Conservation (phyloP, 73 alveolate species). For the Durusdinium trenchii region DNA sequence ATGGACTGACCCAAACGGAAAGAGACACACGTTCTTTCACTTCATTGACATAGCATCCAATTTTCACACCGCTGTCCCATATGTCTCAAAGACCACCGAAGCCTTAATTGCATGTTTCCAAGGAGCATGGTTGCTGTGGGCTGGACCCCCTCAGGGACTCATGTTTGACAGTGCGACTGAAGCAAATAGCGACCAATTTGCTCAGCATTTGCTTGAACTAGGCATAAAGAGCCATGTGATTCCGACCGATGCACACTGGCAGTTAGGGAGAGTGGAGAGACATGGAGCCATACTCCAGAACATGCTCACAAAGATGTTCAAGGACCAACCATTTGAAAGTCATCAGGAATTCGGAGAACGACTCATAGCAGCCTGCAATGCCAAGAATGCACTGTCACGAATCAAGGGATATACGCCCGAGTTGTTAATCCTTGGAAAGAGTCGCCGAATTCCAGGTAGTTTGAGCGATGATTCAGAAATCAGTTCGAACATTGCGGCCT, state of each 20-base stretch:
- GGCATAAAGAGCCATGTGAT: neutral
- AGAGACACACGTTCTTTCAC: neutral
- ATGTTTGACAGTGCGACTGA: neutral
- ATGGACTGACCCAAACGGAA: neutral
- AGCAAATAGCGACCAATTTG: neutral
- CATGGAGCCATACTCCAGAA: neutral
- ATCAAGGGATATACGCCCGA: neutral
- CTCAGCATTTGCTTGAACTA: neutral
- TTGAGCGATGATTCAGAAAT: neutral
- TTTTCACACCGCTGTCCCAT: neutral
- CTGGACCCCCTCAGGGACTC: neutral
- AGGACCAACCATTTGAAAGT: neutral
- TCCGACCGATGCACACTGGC: constrained; percentile 20
- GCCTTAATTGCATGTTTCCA: neutral
- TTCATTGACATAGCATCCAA: neutral
- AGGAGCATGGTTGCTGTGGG: neutral
- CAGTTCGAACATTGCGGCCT: neutral
- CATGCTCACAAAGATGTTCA: neutral
- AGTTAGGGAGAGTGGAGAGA: neutral
- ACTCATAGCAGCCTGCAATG: neutral
- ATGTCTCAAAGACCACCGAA: neutral
- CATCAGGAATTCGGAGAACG: neutral
- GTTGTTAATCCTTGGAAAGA: neutral
- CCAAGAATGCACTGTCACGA: neutral
- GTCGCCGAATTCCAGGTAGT: neutral